Conservation (phyloP, 768 basidiomycete genomes). For the Mycena amicta region DNA sequence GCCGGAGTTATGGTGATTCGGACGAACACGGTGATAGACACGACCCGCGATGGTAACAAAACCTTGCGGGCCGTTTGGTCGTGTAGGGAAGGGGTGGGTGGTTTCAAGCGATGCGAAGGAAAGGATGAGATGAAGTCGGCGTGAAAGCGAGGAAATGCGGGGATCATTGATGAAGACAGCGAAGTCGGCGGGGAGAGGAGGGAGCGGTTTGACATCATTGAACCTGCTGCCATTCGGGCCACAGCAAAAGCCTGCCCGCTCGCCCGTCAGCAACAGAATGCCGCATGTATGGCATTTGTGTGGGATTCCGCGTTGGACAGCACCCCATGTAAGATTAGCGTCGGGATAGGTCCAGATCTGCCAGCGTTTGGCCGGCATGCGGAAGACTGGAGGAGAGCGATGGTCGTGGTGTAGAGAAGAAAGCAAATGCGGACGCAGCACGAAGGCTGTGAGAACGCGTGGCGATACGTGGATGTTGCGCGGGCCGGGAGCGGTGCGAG, state of each 20-base stretch:
- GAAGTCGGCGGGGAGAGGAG: slow-evolving; percentile 18
- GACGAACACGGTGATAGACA: too few species aligned
- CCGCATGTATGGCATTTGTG: not conserved
- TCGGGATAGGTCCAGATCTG: too few species aligned
- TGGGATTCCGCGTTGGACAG: not conserved
- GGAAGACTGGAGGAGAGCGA: too few species aligned
- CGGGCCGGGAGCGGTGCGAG: too few species aligned
- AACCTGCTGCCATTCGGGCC: not conserved
- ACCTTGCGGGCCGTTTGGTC: not conserved
- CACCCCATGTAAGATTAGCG: not conserved
- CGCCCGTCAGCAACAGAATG: not conserved
- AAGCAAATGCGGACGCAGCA: too few species aligned
- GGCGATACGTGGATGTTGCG: too few species aligned
- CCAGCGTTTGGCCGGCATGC: too few species aligned
- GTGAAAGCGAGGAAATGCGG: slow-evolving; percentile 23
- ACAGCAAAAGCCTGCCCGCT: too few species aligned
- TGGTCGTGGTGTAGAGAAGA: too few species aligned
- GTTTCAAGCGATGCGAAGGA: slow-evolving; percentile 28
- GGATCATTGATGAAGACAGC: slow-evolving; percentile 20
- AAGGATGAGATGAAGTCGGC: slow-evolving; percentile 26
- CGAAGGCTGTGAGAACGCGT: too few species aligned
- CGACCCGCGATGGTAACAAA: slow-evolving; percentile 23
- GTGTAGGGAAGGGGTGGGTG: slow-evolving; percentile 17
- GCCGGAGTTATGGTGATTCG: slow-evolving; percentile 21
- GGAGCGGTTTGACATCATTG: too few species aligned